These are phyloP conservation scores for Nigrospora oryzae DNA, from an alignment of 2,329 filamentous ascomycete genomes.

Conservation along the genomic window DNA sequence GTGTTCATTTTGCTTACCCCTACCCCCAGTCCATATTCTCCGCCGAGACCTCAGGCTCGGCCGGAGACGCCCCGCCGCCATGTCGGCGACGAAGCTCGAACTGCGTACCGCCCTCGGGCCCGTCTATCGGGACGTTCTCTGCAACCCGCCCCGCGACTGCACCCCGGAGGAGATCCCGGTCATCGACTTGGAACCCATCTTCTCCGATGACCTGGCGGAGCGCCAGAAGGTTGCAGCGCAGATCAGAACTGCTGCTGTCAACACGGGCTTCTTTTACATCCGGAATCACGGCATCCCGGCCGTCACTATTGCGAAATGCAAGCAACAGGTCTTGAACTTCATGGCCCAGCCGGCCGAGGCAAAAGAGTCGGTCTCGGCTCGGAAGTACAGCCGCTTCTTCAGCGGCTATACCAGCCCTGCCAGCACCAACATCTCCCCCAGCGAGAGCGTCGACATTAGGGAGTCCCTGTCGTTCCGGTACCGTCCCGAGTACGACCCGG, in stretches of 20 bases:
- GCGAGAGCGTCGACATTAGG: conserved; percentile 39
- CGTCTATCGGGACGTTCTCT: conserved; percentile 21
- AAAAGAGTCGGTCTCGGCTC: conserved; percentile 29
- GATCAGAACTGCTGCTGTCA: conserved; percentile 36
- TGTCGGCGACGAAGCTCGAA: conserved; percentile 20
- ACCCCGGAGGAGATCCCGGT: conserved; percentile 39
- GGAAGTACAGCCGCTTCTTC: conserved; percentile 28
- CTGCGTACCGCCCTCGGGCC: conserved; percentile 21
- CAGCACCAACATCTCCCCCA: conserved; percentile 37
- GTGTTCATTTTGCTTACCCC: too few species aligned
- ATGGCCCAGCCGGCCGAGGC: conserved; percentile 35
- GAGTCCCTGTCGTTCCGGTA: conserved; percentile 46
- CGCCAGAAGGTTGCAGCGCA: conserved; percentile 29
- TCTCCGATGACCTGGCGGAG: conserved; percentile 23
- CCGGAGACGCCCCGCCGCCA: conserved; percentile 2
- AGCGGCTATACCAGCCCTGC: conserved; percentile 38
- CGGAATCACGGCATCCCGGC: conserved; percentile 37
- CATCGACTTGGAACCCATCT: conserved; percentile 37
- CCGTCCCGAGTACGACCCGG: conserved; percentile 41
- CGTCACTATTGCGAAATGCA: conserved; percentile 22
- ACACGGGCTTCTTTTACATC: conserved; percentile 48
- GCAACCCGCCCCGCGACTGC: conserved; percentile 18
- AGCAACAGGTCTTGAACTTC: conserved; percentile 27
- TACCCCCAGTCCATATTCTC: neutral
- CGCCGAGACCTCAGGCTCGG: neutral